Evolutionary conservation across 805 yeast genomes (phyloP), one percentile per base, ranked within the genome.

Genomic region (Ogataea neopini): DNA sequence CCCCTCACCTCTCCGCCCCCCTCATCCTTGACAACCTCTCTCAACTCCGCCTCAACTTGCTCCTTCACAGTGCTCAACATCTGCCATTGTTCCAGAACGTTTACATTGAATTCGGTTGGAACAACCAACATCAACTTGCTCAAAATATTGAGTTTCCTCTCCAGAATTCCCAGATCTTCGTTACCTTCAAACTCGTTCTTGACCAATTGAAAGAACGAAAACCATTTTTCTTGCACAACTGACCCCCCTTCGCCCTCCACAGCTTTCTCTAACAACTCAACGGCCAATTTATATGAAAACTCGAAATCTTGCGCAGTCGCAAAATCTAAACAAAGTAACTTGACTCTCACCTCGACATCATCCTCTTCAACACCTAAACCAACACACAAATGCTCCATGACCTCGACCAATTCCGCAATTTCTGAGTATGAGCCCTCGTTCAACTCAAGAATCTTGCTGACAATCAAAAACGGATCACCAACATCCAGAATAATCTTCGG

Each of bases 181-280:
- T 44, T 40, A 17, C 47, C 40, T 13, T 52, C 61, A 55, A 70
- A 59, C 11, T 62, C 66, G 43, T 53, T 58, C 63, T 86, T 84
- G 3, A 87, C 86, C 3, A 85, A 82, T 56, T 88, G 96, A 57
- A 83, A 84, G 51, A 85, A 80, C 0, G 87, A 80, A 20, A 82
- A 72, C 96, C 96, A 89, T 40, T 72, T 66, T 14, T 68, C 68
- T 44, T 54, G 58, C 9, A 60, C 15, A 0, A 40, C 18, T 28
- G 22, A 58, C 40, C 54, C 50, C 53, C 20, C 49, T 11, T 51
- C 53, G 15, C 35, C 14, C 3, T 44, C 36, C 22, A 57, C 37
- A 0, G 64, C 60, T 2, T 29, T 2, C 15, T 70, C 67, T 8
- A 79, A 57, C 33, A 79, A 61, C 17, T 64, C 69, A n/a, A 56